These are phyloP conservation scores for Pseudopediastrum boryanum DNA, from an alignment of 139 green algal species.

Conservation along the genomic window DNA sequence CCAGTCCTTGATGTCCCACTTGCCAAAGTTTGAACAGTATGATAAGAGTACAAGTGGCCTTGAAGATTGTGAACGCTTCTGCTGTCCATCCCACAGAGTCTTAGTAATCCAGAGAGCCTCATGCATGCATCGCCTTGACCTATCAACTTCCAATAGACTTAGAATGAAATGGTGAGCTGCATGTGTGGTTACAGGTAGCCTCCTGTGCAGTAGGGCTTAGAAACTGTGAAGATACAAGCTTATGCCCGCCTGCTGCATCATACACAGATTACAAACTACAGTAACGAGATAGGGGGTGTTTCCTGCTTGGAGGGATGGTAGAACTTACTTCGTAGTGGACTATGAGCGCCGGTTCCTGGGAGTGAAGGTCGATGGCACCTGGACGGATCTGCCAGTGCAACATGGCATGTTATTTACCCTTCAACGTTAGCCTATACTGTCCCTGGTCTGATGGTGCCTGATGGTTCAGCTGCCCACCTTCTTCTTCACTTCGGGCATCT, in stretches of 20 bases:
- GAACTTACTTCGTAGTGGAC: slow-evolving; percentile 57
- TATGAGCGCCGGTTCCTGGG: slow-evolving; percentile 53
- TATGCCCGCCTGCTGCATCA: neutral
- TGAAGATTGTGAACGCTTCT: neutral
- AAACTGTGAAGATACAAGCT: neutral
- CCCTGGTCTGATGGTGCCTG: neutral
- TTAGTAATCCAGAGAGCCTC: too few species aligned
- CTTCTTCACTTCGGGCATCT: slow-evolving; percentile 36
- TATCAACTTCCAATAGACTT: neutral
- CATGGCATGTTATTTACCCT: too few species aligned
- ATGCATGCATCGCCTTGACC: too few species aligned
- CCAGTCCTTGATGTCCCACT: neutral
- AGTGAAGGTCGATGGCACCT: slow-evolving; percentile 51
- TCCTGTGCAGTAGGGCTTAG: neutral
- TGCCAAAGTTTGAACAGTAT: neutral
- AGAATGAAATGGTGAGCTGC: neutral
- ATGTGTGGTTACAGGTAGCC: neutral
- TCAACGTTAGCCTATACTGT: too few species aligned
- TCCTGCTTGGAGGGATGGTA: neutral
- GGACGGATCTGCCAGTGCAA: slow-evolving; percentile 53
- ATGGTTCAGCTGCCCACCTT: neutral
- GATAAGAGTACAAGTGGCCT: neutral
- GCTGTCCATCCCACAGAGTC: too few species aligned
- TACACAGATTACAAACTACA: neutral
- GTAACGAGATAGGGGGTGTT: neutral